Evolutionary conservation across 768 basidiomycete genomes (phyloP).

Genomic region (Butyriboletus loyo): DNA sequence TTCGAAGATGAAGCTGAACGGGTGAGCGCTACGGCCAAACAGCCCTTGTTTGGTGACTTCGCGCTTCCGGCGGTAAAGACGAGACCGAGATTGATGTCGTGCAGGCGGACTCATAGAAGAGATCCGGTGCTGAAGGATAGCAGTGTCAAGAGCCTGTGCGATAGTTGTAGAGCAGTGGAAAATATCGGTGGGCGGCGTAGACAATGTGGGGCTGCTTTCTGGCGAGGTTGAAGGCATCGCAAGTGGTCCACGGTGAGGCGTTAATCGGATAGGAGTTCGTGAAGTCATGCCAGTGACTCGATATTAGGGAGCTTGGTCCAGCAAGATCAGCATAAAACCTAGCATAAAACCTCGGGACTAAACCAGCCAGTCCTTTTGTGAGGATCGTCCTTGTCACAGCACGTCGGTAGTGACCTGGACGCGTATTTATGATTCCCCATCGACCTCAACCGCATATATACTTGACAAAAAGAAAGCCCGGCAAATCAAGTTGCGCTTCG

Average conservation of each 20-base stretch:
- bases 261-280: constrained; percentile 24
- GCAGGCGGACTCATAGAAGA: background rate
- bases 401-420: background rate
- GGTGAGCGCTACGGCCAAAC: background rate
- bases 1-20: constrained; percentile 1
- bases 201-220: constrained; percentile 17
- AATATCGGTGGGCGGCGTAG: constrained; percentile 13
- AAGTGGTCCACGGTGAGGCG: constrained; percentile 27
- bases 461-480: constrained; percentile 22
- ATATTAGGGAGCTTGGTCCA: constrained; percentile 17
- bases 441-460: background rate
- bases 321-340: constrained; percentile 14
- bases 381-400: constrained; percentile 12
- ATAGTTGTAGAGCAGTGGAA: background rate
- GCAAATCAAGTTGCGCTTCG: constrained; percentile 1
- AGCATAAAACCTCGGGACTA: constrained; percentile 25
- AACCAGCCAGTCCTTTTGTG: constrained; percentile 28
- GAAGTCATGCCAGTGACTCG: constrained; percentile 22
- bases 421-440: constrained; percentile 23
- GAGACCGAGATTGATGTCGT: background rate
- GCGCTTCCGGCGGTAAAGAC: background rate
- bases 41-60: background rate
- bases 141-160: constrained; percentile 9
- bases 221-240: constrained; percentile 20
- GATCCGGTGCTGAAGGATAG: constrained; percentile 10